Evolutionary conservation across 345 rosid genomes (phyloP), one percentile per base, ranked within the genome.

Genomic region (Boechera retrofracta): DNA sequence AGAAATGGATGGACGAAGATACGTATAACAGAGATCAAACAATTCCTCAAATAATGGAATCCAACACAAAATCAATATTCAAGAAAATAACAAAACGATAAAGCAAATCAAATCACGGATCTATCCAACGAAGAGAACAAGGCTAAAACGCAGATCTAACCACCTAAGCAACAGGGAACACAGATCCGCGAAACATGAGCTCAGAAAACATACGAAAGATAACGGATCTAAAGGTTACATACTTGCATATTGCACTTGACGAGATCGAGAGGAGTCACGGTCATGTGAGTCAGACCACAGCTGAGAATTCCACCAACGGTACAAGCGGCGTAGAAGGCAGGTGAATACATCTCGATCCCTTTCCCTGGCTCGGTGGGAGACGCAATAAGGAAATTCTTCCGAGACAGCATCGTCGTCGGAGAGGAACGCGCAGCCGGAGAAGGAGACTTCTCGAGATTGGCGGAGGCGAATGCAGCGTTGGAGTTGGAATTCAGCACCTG

Each of bases 191-290:
- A 36, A 21, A 31, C 26, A 55, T 5, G 65, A 69, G 33, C 33
- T 32, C 3, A 31, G 31, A 48, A 36, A 15, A 58, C 58, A 59
- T 10, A 56, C 5, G 6, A 33, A 71, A 1, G 44, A 72, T 12
- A 64, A 42, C 2, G 39, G 75, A 67, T 54, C 29, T 63, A 38
- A 49, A 60, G 42, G 38, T 26, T 39, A 10, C 5, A 48, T 11
- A 93, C 99, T 97, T 96, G 99, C 98, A 96, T 96, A 79, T 96
- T 96, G 68, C 99, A 93, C 86, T 96, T 96, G 89, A 96, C 97
- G 33, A 93, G 96, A 78, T 96, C 99, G 70, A 96, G 99, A 70
- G 99, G 99, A 68, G 99, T 96, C 72, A 96, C 90, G 48, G 92
- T 24, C 97, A 41, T 96, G 82, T 96, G 99, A 79, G 99, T 96